Conservation (phyloP, 2,329 filamentous ascomycete genomes). For the Trichoderma koningii region DNA sequence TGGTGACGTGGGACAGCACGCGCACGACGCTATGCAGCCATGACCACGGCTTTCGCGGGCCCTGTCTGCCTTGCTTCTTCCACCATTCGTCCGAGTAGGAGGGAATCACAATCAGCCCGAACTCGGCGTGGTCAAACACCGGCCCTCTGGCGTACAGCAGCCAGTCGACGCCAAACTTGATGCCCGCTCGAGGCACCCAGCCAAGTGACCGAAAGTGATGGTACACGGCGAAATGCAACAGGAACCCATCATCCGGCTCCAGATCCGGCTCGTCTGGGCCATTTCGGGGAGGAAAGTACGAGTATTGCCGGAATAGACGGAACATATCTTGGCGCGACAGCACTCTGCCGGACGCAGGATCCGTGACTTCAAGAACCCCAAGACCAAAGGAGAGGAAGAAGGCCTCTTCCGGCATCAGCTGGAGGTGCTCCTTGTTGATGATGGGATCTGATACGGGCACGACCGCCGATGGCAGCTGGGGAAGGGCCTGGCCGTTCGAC, state of each 20-base stretch:
- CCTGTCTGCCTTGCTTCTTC: slow-evolving; percentile 57
- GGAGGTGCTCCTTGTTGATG: slow-evolving; percentile 75
- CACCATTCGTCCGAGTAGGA: slow-evolving; percentile 77
- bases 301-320: slow-evolving; percentile 66
- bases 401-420: slow-evolving; percentile 84
- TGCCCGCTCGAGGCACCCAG: slow-evolving; percentile 88
- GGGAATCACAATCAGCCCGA: slow-evolving; percentile 81
- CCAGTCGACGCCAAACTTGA: slow-evolving; percentile 95
- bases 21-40: slow-evolving; percentile 89
- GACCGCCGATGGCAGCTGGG: slow-evolving; percentile 1
- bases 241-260: slow-evolving; percentile 77
- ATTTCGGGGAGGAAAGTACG: slow-evolving; percentile 64
- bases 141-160: slow-evolving; percentile 92
- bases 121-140: slow-evolving; percentile 93
- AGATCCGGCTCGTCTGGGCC: slow-evolving; percentile 46
- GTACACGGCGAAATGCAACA: slow-evolving; percentile 85
- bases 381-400: slow-evolving; percentile 87
- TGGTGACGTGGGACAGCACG: slow-evolving; percentile 85
- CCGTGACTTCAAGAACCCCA: slow-evolving; percentile 67
- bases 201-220: slow-evolving; percentile 95
- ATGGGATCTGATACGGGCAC: slow-evolving; percentile 33
- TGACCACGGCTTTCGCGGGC: slow-evolving; percentile 64
- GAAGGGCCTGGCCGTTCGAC: slow-evolving; percentile 20
- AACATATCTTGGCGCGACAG: slow-evolving; percentile 63
- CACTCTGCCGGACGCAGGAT: slow-evolving; percentile 47